These are phyloP conservation scores for Daldinia grandis DNA, from an alignment of 495 filamentous ascomycete genomes.

Conservation along the genomic window DNA sequence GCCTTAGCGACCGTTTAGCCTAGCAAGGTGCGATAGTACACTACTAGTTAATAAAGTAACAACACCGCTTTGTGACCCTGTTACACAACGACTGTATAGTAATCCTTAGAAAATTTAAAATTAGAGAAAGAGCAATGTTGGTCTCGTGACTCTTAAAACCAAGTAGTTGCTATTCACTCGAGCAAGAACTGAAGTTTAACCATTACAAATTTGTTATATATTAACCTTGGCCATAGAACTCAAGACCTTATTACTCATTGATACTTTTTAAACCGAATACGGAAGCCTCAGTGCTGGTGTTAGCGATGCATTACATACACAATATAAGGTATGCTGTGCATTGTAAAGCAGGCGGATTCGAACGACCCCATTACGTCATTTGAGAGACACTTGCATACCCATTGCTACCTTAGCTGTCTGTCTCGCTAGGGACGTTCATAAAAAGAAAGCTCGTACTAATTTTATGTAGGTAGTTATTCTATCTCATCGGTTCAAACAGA, in stretches of 20 bases:
- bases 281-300: neutral
- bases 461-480: no score
- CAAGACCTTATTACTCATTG: neutral
- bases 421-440: no score
- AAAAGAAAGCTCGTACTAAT: no score
- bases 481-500: no score
- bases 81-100: neutral
- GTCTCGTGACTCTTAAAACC: neutral
- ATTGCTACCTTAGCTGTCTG: neutral
- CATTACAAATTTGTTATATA: neutral
- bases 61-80: neutral
- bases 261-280: no score
- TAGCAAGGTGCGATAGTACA: conserved; percentile 1
- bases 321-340: neutral
- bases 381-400: neutral
- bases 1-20: conserved; percentile 13
- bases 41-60: neutral
- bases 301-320: conserved; percentile 3
- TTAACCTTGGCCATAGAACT: neutral
- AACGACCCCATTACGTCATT: conserved; percentile 4
- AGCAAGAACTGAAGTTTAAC: neutral
- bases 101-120: neutral
- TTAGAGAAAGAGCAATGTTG: neutral
- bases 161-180: neutral
- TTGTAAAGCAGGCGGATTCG: neutral